Conservation (phyloP, 768 basidiomycete genomes). For the Boletus reticulatus region DNA sequence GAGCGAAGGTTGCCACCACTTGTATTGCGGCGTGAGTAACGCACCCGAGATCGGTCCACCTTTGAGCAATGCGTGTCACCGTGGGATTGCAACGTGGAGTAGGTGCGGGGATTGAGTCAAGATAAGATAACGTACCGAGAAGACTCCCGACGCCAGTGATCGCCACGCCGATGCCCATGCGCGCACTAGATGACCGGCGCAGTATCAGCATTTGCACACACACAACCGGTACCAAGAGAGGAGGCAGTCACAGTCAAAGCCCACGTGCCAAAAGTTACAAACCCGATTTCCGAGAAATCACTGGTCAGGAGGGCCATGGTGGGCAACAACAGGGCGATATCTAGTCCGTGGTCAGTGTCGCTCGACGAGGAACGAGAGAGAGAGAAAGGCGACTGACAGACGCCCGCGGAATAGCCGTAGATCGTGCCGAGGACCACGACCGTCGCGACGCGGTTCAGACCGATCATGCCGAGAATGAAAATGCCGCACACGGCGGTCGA, state of each 20-base stretch:
- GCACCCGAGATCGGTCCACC: conserved; percentile 60
- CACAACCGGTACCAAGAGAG: no score
- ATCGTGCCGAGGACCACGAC: conserved; percentile 39
- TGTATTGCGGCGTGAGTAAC: conserved; percentile 47
- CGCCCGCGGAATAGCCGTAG: conserved; percentile 49
- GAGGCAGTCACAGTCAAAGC: no score
- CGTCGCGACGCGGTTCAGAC: conserved; percentile 32
- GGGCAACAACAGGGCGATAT: conserved; percentile 39
- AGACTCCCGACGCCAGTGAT: conserved; percentile 18
- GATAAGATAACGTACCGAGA: conserved; percentile 6
- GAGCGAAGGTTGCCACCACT: conserved; percentile 55
- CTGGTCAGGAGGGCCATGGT: conserved; percentile 43
- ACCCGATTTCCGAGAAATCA: conserved; percentile 52
- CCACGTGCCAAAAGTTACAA: conserved; percentile 1
- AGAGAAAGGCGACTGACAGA: conserved; percentile 27
- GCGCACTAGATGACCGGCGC: conserved; percentile 13
- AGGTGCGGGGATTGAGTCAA: no score
- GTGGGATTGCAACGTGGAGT: no score
- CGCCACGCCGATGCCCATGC: conserved; percentile 22
- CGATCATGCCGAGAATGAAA: conserved; percentile 45
- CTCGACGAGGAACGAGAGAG: background rate
- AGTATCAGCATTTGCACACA: background rate
- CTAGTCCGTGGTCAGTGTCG: conserved; percentile 16
- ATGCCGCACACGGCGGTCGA: conserved; percentile 32
- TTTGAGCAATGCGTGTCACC: conserved; percentile 4